These are phyloP conservation scores for Fusarium mangiferae DNA, from an alignment of 2,329 filamentous ascomycete genomes.

Conservation along the genomic window DNA sequence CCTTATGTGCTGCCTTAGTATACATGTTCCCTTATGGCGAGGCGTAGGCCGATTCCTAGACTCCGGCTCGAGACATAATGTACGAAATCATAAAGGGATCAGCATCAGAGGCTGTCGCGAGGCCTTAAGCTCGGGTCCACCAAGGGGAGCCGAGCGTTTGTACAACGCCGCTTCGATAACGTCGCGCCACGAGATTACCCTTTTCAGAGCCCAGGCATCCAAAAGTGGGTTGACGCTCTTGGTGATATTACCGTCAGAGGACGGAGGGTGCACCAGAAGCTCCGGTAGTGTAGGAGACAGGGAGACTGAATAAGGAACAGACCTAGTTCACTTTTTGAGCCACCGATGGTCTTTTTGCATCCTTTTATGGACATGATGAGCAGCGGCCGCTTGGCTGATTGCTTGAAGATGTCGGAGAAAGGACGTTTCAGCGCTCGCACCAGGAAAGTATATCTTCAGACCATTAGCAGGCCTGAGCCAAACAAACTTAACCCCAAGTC, in stretches of 20 bases:
- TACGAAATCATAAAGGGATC: neutral
- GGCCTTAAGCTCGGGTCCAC: neutral
- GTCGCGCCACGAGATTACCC: constrained; percentile 30
- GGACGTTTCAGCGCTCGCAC: constrained; percentile 29
- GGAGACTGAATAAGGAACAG: neutral
- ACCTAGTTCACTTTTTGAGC: constrained; percentile 29
- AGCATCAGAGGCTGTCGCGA: neutral
- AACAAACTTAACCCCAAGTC: neutral
- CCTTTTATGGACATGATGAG: neutral
- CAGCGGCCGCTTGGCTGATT: neutral
- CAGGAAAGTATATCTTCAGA: constrained; percentile 20
- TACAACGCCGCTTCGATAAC: constrained; percentile 17
- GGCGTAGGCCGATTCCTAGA: neutral
- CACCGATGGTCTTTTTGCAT: constrained; percentile 23
- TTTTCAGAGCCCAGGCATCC: neutral
- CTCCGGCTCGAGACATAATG: neutral
- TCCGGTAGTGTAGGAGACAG: constrained; percentile 1
- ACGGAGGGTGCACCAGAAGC: constrained; percentile 4
- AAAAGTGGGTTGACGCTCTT: neutral
- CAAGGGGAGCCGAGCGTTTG: neutral
- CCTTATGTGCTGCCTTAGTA: neutral
- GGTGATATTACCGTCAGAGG: constrained; percentile 1
- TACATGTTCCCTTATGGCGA: neutral
- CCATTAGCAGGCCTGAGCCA: neutral
- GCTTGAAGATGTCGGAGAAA: constrained; percentile 7